Percentiles rank a stretch among this genome's conserved stretches.
phyloP scores from a whole-genome alignment of 2,329 filamentous ascomycete species.

The Pseudocercospora vitis region DNA sequence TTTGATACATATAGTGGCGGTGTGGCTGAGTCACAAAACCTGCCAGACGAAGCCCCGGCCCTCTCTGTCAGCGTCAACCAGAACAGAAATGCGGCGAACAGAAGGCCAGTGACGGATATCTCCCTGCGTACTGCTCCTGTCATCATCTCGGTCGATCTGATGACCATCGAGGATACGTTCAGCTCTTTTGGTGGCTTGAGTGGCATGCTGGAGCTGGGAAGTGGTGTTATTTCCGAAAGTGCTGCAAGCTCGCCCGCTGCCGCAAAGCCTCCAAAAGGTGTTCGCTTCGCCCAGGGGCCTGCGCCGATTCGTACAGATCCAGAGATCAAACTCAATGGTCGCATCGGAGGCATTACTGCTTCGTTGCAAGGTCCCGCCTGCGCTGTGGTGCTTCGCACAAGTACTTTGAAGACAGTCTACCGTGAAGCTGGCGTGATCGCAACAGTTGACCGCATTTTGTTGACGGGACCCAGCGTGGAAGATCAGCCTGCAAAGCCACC shows the following conservation, averaged over 20 bases:
- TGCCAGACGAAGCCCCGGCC: conserved; percentile 25
- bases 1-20: conserved; percentile 23
- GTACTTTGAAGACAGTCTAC: conserved; percentile 76
- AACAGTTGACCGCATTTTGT: conserved; percentile 70
- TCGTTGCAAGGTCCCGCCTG: conserved; percentile 77
- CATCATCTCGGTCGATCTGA: conserved; percentile 72
- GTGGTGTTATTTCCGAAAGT: conserved; percentile 72
- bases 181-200: conserved; percentile 88
- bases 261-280: conserved; percentile 48
- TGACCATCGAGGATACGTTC: conserved; percentile 80
- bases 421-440: conserved; percentile 71
- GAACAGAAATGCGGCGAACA: conserved; percentile 24
- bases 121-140: conserved; percentile 76
- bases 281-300: conserved; percentile 56
- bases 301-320: conserved; percentile 22
- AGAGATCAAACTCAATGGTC: conserved; percentile 67
- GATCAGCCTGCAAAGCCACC: conserved; percentile 29
- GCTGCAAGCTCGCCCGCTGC: conserved; percentile 35
- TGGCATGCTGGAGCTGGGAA: conserved; percentile 83
- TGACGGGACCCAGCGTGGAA: conserved; percentile 63
- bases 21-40: conserved; percentile 21
- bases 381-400: conserved; percentile 71
- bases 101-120: conserved; percentile 40
- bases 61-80: conserved; percentile 25
- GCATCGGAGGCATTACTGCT: conserved; percentile 74